These are phyloP conservation scores for Anthracocystis panici-leucophaei DNA, from an alignment of 1,284 basidiomycete genomes.

Conservation along the genomic window DNA sequence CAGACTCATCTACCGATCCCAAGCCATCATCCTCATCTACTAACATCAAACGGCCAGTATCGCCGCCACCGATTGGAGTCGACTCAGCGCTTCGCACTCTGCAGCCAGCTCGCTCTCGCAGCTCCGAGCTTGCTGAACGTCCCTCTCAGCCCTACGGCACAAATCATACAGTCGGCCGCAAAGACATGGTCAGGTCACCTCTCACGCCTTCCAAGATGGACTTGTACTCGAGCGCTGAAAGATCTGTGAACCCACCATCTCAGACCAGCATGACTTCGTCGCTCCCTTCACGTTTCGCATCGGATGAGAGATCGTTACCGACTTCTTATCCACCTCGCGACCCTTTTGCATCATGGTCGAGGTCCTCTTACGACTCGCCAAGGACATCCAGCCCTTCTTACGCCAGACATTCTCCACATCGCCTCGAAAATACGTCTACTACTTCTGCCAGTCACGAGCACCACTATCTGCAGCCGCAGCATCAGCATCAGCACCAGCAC, in stretches of 20 bases:
- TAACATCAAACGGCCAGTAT: conserved; percentile 4
- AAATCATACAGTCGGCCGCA: neutral
- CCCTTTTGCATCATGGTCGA: conserved; percentile 12
- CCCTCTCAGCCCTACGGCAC: neutral
- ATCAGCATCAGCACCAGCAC: neutral
- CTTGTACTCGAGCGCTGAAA: neutral
- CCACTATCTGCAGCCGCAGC: conserved; percentile 21
- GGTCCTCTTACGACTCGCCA: conserved; percentile 3
- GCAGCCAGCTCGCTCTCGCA: neutral
- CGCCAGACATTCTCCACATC: conserved; percentile 8
- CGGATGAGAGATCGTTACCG: neutral
- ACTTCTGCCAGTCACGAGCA: conserved; percentile 10
- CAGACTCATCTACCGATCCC: conserved; percentile 1
- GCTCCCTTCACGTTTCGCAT: conserved; percentile 10
- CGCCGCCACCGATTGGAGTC: conserved; percentile 1
- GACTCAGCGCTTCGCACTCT: neutral
- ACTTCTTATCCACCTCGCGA: conserved; percentile 4
- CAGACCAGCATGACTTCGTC: conserved; percentile 12
- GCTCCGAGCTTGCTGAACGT: neutral
- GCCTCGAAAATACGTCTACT: neutral
- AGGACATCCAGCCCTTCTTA: conserved; percentile 7
- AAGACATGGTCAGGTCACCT: neutral
- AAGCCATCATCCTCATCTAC: conserved; percentile 2
- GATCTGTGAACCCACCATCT: conserved; percentile 4
- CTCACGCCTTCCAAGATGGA: neutral